Evolutionary conservation across 148 eudicot genomes (phyloP), one percentile per base, ranked within the genome.

Genomic region (Polygonum aviculare): DNA sequence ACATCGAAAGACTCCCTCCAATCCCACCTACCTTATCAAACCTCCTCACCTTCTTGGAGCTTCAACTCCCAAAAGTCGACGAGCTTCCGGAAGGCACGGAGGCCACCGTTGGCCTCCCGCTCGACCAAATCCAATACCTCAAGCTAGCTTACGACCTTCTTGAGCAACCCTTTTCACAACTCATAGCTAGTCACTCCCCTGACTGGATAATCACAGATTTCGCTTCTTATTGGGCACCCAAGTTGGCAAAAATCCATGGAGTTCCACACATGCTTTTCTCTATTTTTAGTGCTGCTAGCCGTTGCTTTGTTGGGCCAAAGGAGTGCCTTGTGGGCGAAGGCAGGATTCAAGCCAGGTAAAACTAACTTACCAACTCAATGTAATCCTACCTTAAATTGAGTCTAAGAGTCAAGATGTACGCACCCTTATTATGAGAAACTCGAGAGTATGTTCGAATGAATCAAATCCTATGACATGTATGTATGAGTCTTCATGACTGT

Each of bases 191-290:
- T 19, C 51, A 72, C 5, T 11, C 71, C 22, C 85, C 85, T 0
- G 83, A 85, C 21, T 82, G 85, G 87, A 59, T 85, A 47, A 78
- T 85, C 35, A 57, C 74, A n/a, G 83, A 85, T 38, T 82, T 82
- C 14, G 44, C 54, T 1, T 51, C 81, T 2, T 39, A 82, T 52
- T 82, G 85, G 87, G 40, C 81, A 2, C 71, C 55, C 1, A 74
- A 77, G 0, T 35, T 80, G 3, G 80, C 87, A 26, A 19, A 14
- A 41, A 40, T 38, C 7, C 41, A 21, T 39, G 26, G 48, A 19
- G 36, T 57, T 19, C 40, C 70, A 14, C 40, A 55, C 7, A 75
- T 75, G 51, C 19, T n/a, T 22, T 75, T 75, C 51, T 57, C 72
- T 40, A 36, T 75, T 3, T 75, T 36, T 14, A 36, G 50, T 4